Conservation (phyloP, 2,329 filamentous ascomycete genomes). For the Ceratocystiopsis minuta region DNA sequence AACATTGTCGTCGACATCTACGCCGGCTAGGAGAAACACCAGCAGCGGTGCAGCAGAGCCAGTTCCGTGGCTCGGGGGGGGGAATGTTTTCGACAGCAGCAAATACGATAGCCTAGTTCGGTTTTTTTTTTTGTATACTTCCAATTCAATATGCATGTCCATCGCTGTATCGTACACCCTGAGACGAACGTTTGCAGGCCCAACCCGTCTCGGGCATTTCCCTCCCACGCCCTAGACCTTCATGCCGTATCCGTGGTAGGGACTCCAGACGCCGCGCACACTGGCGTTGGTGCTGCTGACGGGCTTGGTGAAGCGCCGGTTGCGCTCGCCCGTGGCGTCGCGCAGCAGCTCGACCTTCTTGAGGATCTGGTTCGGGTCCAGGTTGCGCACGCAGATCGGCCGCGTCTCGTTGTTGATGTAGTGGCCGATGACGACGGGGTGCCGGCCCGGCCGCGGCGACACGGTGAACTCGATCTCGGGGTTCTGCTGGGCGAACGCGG, state of each 20-base stretch:
- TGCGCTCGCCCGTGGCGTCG: slow-evolving; percentile 58
- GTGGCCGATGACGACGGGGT: slow-evolving; percentile 74
- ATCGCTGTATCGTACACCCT: too few relatives aligned
- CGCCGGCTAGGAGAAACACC: slow-evolving; percentile 22
- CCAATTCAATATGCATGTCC: too few relatives aligned
- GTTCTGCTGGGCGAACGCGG: slow-evolving; percentile 61
- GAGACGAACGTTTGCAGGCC: too few relatives aligned
- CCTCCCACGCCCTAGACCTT: slow-evolving; percentile 22
- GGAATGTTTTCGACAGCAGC: too few relatives aligned
- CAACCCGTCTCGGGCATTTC: too few relatives aligned
- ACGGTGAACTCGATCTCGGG: slow-evolving; percentile 83
- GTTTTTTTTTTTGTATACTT: background rate
- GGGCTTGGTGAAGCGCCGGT: slow-evolving; percentile 44
- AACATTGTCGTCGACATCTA: slow-evolving; percentile 94
- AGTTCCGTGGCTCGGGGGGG: too few relatives aligned
- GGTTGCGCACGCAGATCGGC: slow-evolving; percentile 73
- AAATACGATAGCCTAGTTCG: too few relatives aligned
- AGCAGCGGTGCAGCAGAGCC: too few relatives aligned
- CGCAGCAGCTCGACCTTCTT: slow-evolving; percentile 60
- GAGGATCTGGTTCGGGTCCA: slow-evolving; percentile 63
- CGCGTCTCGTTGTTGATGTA: slow-evolving; percentile 86
- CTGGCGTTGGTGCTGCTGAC: slow-evolving; percentile 46
- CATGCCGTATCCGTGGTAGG: slow-evolving; percentile 45
- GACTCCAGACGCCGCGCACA: slow-evolving; percentile 54
- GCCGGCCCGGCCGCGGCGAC: slow-evolving; percentile 73